These are phyloP conservation scores for Fereydounia khargensis DNA, from an alignment of 1,284 basidiomycete genomes.

Conservation along the genomic window DNA sequence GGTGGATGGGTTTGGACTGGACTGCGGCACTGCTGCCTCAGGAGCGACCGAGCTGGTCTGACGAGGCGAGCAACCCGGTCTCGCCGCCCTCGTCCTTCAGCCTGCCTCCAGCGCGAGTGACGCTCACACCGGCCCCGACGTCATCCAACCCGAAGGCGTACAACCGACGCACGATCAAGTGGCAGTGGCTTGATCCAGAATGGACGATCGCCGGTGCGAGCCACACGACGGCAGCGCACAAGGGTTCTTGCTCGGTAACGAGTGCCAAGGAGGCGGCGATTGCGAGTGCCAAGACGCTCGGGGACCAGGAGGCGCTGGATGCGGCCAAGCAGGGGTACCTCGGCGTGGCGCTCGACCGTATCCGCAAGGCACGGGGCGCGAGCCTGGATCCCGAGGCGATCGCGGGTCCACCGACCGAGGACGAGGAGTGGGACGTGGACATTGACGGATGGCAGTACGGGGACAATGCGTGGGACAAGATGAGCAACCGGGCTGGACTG, in stretches of 20 bases:
- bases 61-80: constrained; percentile 56
- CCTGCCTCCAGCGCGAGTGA: constrained; percentile 59
- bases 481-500: constrained; percentile 73
- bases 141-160: constrained; percentile 38
- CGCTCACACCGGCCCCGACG: constrained; percentile 47
- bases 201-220: constrained; percentile 57
- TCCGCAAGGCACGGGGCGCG: constrained; percentile 9
- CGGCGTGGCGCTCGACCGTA: constrained; percentile 24
- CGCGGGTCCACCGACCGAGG: too few species aligned
- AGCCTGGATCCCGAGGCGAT: too few species aligned
- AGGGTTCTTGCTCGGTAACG: too few species aligned
- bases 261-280: constrained; percentile 27
- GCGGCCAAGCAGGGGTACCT: constrained; percentile 30
- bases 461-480: constrained; percentile 91
- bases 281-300: constrained; percentile 7
- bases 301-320: constrained; percentile 16
- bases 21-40: constrained; percentile 84
- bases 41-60: constrained; percentile 81
- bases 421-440: constrained; percentile 64
- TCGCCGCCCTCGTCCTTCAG: constrained; percentile 64
- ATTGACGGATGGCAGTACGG: constrained; percentile 88
- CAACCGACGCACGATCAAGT: constrained; percentile 51
- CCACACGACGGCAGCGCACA: constrained; percentile 5
- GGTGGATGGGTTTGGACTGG: constrained; percentile 75
- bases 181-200: constrained; percentile 60